A percentile compares a stretch with the other conserved stretches of the same genome.
phyloP scores from a whole-genome alignment of 257 asterid species.

The Capsicum baccatum region DNA sequence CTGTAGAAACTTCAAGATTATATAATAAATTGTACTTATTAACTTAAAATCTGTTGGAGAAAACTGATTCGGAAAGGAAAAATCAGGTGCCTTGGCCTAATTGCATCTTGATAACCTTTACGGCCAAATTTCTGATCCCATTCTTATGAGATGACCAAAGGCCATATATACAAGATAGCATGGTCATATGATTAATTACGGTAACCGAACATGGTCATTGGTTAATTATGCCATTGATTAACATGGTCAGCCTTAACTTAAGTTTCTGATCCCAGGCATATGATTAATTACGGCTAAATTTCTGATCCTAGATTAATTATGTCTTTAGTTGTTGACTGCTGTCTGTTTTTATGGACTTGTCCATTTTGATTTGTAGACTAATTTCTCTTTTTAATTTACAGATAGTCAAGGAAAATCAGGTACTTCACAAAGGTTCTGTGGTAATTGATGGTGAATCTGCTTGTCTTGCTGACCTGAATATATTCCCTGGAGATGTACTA shows the following conservation, averaged over 20 bases:
- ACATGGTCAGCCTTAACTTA: no score
- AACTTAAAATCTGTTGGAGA: background rate
- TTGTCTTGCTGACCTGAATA: conserved; percentile 79
- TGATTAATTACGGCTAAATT: no score
- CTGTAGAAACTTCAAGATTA: background rate
- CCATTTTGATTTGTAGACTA: background rate
- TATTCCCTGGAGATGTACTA: conserved; percentile 89
- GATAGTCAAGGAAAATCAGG: conserved; percentile 96
- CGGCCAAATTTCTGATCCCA: background rate
- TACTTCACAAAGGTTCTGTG: conserved; percentile 86
- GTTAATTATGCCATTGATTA: no score
- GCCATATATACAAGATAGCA: background rate
- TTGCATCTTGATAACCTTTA: background rate
- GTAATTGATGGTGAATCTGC: conserved; percentile 75
- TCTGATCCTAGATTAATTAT: no score
- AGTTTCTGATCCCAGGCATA: no score
- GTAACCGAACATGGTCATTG: no score
- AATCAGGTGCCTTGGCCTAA: background rate
- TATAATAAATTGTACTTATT: background rate
- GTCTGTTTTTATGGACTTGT: conserved; percentile 27
- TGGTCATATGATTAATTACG: background rate
- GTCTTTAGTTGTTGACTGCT: background rate
- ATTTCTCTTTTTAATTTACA: conserved; percentile 40
- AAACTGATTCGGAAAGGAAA: conserved; percentile 11
- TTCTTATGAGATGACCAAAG: background rate